These are phyloP conservation scores for Neonectria coccinea DNA, from an alignment of 2,329 filamentous ascomycete genomes.

Conservation along the genomic window DNA sequence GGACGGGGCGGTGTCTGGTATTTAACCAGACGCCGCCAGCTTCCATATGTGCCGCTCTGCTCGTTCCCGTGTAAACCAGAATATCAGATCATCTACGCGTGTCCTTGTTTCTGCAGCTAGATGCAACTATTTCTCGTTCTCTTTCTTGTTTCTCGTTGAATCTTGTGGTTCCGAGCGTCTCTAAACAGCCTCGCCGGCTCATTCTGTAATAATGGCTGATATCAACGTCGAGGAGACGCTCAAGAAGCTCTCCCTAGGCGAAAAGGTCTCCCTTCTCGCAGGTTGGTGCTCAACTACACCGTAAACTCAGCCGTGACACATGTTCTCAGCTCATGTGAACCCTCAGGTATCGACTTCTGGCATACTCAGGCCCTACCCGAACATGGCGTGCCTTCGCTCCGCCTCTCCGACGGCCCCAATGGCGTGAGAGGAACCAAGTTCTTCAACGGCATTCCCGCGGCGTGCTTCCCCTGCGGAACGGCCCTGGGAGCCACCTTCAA, in stretches of 20 bases:
- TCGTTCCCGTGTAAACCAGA: slow-evolving; percentile 16
- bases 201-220: slow-evolving; percentile 56
- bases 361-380: slow-evolving; percentile 71
- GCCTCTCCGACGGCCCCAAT: slow-evolving; percentile 76
- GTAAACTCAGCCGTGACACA: background rate
- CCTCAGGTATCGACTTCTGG: slow-evolving; percentile 74
- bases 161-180: background rate
- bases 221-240: slow-evolving; percentile 66
- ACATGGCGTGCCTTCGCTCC: slow-evolving; percentile 72
- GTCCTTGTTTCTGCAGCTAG: background rate
- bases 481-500: slow-evolving; percentile 70
- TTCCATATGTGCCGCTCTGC: background rate
- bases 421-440: slow-evolving; percentile 76
- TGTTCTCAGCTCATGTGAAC: background rate
- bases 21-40: slow-evolving; percentile 6
- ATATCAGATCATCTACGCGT: background rate
- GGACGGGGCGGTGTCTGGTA: slow-evolving; percentile 8
- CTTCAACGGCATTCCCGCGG: slow-evolving; percentile 71
- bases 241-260: slow-evolving; percentile 63
- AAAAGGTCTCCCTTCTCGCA: slow-evolving; percentile 66
- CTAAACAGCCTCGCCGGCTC: background rate
- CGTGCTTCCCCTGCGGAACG: slow-evolving; percentile 72
- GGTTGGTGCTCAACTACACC: slow-evolving; percentile 49
- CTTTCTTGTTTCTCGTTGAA: background rate
- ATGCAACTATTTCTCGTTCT: background rate